Evolutionary conservation across 257 asterid species (phyloP).

Genomic region (Paraleonurus japonicus): DNA sequence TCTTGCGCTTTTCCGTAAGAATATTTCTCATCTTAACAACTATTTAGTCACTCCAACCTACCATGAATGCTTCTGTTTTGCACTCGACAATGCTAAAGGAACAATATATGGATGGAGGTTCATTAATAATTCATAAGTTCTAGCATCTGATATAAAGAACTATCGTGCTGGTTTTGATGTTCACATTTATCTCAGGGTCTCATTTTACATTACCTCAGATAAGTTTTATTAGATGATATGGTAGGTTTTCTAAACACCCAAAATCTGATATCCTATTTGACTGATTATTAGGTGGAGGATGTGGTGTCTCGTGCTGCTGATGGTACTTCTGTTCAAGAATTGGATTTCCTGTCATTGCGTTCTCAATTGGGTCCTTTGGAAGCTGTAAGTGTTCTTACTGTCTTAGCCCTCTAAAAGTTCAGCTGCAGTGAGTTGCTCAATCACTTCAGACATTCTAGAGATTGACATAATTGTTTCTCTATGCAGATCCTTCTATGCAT

Average conservation of each 20-base stretch:
- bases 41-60: background rate
- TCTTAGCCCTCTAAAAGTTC: conserved; percentile 30
- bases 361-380: conserved; percentile 93
- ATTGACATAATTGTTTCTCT: conserved; percentile 27
- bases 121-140: conserved; percentile 5
- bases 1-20: conserved; percentile 22
- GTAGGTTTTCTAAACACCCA: conserved; percentile 5
- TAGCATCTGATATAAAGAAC: background rate
- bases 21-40: background rate
- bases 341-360: conserved; percentile 73
- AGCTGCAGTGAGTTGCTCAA: conserved; percentile 28
- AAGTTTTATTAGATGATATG: conserved; percentile 10
- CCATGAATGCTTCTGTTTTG: conserved; percentile 1
- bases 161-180: conserved; percentile 10
- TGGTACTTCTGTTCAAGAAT: conserved; percentile 66
- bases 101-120: conserved; percentile 2
- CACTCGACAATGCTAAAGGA: background rate
- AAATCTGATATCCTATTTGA: conserved; percentile 24
- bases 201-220: background rate
- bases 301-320: conserved; percentile 90
- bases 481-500: conserved; percentile 86
- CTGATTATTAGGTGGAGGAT: conserved; percentile 68
- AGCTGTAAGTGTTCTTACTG: conserved; percentile 58
- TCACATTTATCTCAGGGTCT: background rate
- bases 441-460: conserved; percentile 28